Evolutionary conservation across 2,329 filamentous ascomycete genomes (phyloP).

Genomic region (Penicillium polonicum): DNA sequence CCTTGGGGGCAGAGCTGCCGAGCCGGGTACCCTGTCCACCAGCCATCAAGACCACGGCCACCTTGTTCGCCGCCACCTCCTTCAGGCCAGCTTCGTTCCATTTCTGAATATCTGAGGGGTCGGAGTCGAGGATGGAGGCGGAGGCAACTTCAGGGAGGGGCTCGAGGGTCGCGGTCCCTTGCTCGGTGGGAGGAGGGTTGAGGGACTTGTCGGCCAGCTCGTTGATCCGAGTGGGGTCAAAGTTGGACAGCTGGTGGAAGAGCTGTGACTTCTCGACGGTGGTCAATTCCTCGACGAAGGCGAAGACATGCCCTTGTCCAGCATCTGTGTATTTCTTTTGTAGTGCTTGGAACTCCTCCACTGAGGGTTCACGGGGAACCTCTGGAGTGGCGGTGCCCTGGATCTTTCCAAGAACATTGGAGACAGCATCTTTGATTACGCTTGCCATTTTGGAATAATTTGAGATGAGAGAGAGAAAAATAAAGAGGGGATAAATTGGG

Average conservation of each 20-base stretch:
- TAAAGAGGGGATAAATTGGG: neutral
- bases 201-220: constrained; percentile 78
- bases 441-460: constrained; percentile 36
- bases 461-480: neutral
- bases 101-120: constrained; percentile 69
- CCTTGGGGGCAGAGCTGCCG: constrained; percentile 93
- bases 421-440: constrained; percentile 46
- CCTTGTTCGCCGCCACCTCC: constrained; percentile 66
- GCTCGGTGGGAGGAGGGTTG: constrained; percentile 65
- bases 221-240: constrained; percentile 87
- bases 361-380: constrained; percentile 53
- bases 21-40: constrained; percentile 94
- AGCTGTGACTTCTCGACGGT: constrained; percentile 71
- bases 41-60: constrained; percentile 90
- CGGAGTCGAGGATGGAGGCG: constrained; percentile 89
- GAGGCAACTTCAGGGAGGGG: constrained; percentile 83
- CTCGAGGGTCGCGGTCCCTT: constrained; percentile 62
- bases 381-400: constrained; percentile 38
- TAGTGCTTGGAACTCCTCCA: constrained; percentile 66
- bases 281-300: constrained; percentile 80
- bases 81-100: constrained; percentile 76
- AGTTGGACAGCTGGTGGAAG: constrained; percentile 75
- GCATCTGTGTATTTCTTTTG: constrained; percentile 71
- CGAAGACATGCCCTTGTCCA: constrained; percentile 77
- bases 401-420: constrained; percentile 51